phyloP scores from a whole-genome alignment of 257 asterid genomes.

The Fraxinus excelsior region DNA sequence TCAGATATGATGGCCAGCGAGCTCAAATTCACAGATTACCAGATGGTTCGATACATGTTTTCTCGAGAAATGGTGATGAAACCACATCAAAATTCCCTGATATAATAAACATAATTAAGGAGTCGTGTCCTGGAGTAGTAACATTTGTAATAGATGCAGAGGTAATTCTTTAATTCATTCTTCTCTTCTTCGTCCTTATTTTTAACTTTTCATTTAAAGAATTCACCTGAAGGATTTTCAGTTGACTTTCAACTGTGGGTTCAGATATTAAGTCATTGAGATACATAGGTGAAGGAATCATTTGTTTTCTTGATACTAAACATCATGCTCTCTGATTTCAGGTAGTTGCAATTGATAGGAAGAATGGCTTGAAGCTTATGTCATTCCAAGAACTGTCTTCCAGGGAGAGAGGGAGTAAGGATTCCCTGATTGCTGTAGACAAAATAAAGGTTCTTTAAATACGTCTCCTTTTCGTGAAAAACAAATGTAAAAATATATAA shows the following conservation, averaged over 20 bases:
- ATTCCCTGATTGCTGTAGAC: slow-evolving; percentile 59
- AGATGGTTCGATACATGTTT: slow-evolving; percentile 73
- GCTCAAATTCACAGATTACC: slow-evolving; percentile 78
- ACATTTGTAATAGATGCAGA: slow-evolving; percentile 87
- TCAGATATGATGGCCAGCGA: slow-evolving; percentile 96
- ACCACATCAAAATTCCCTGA: slow-evolving; percentile 84
- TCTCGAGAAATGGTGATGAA: slow-evolving; percentile 91
- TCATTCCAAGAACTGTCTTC: slow-evolving; percentile 93
- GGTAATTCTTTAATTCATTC: slow-evolving; percentile 44
- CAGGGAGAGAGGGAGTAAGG: slow-evolving; percentile 91
- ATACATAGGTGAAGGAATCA: slow-evolving; percentile 14
- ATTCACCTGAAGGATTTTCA: slow-evolving; percentile 6
- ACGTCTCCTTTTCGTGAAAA: slow-evolving; percentile 21
- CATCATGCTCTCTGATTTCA: slow-evolving; percentile 33
- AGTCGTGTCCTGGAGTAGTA: slow-evolving; percentile 46
- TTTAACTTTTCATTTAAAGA: background rate
- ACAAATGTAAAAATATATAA: slow-evolving; percentile 14
- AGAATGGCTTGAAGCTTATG: slow-evolving; percentile 69
- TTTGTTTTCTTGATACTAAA: slow-evolving; percentile 17
- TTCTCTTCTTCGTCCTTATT: slow-evolving; percentile 17
- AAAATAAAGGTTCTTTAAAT: slow-evolving; percentile 65
- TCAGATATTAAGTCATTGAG: slow-evolving; percentile 27
- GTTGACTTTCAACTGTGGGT: slow-evolving; percentile 13
- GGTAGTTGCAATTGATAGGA: slow-evolving; percentile 89
- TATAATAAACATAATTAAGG: slow-evolving; percentile 57